These are phyloP conservation scores for Arthroderma sp. DNA, from an alignment of 2,329 filamentous ascomycete genomes.

Conservation along the genomic window DNA sequence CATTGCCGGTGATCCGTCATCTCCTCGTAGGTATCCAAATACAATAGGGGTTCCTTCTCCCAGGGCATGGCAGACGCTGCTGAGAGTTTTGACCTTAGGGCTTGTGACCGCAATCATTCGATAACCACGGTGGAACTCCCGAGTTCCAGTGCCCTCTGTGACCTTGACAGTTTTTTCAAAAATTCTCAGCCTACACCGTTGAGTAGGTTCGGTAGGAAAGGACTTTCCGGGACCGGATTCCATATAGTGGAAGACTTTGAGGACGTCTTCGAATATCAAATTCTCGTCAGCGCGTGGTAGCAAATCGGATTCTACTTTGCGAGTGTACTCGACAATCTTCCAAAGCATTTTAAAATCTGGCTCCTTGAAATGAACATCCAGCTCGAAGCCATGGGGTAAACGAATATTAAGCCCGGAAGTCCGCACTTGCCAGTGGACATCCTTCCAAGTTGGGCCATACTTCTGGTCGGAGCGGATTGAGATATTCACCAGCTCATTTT, in stretches of 20 bases:
- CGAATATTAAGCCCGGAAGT: conserved; percentile 52
- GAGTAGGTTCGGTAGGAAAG: conserved; percentile 63
- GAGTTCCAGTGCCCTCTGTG: conserved; percentile 57
- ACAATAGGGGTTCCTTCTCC: conserved; percentile 54
- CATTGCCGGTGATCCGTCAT: conserved; percentile 55
- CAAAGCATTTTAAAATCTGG: conserved; percentile 67
- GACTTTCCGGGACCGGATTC: conserved; percentile 57
- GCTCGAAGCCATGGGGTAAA: conserved; percentile 61
- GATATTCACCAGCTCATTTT: conserved; percentile 64
- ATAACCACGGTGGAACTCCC: conserved; percentile 65
- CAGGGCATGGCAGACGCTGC: conserved; percentile 59
- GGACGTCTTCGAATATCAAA: conserved; percentile 52
- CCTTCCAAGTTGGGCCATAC: conserved; percentile 62
- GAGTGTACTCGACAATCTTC: conserved; percentile 75
- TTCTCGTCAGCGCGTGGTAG: conserved; percentile 57
- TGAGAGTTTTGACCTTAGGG: conserved; percentile 62
- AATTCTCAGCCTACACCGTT: conserved; percentile 57
- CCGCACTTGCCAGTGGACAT: conserved; percentile 65
- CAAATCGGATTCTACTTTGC: conserved; percentile 59
- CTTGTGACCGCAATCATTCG: conserved; percentile 67
- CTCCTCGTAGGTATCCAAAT: conserved; percentile 63
- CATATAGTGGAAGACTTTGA: conserved; percentile 69
- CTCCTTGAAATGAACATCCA: conserved; percentile 58
- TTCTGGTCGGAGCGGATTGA: conserved; percentile 56
- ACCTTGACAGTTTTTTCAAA: conserved; percentile 61